These are phyloP conservation scores for Nyssa sinensis DNA, from an alignment of 148 eudicot species.

Conservation along the genomic window DNA sequence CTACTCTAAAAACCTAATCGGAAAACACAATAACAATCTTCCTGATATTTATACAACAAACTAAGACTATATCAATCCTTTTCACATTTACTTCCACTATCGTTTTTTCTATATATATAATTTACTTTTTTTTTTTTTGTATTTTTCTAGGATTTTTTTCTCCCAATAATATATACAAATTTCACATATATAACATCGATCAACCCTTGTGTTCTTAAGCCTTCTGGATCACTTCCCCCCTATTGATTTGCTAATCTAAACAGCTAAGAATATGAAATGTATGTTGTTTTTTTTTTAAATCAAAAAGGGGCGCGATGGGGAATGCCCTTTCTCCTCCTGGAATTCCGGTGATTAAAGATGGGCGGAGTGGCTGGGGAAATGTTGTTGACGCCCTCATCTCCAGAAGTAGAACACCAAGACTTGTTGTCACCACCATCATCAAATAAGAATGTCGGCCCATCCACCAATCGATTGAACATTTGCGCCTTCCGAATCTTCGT, in stretches of 20 bases:
- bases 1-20: background rate
- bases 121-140: background rate
- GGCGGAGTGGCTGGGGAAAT: conserved; percentile 45
- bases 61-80: background rate
- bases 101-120: background rate
- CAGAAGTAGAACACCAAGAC: conserved; percentile 15
- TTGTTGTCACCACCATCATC: conserved; percentile 8
- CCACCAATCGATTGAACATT: conserved; percentile 12
- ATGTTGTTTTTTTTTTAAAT: background rate
- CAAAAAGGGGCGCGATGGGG: conserved; percentile 48
- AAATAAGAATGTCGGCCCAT: background rate
- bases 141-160: background rate
- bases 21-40: background rate
- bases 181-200: background rate
- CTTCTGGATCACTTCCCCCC: too few species aligned
- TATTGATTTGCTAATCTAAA: too few species aligned
- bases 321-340: conserved; percentile 44
- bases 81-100: background rate
- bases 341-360: conserved; percentile 33
- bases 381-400: conserved; percentile 19
- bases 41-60: background rate
- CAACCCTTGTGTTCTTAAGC: background rate
- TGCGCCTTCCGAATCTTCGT: conserved; percentile 22
- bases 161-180: background rate
- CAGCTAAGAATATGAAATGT: too few species aligned